phyloP scores from a whole-genome alignment of 2,329 filamentous ascomycete species.

The Neurospora sp. region DNA sequence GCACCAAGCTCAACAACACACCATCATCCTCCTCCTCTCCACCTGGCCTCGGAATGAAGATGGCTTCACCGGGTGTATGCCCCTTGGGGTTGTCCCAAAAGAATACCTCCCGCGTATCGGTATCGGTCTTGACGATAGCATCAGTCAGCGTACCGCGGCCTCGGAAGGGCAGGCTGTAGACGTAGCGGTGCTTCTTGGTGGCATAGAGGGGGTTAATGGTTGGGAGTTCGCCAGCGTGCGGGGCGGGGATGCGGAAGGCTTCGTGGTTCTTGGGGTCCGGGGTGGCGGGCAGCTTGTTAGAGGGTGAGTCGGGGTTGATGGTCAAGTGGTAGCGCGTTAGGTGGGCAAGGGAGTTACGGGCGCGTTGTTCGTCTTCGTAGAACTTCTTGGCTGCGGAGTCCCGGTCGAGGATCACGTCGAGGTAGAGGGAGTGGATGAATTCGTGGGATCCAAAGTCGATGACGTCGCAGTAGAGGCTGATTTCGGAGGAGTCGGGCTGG shows the following conservation, averaged over 20 bases:
- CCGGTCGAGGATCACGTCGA: conserved; percentile 52
- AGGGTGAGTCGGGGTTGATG: conserved; percentile 18
- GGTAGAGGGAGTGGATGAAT: conserved; percentile 57
- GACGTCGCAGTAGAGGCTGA: conserved; percentile 55
- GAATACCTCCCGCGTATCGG: conserved; percentile 36
- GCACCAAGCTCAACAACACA: conserved; percentile 46
- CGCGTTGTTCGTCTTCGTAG: conserved; percentile 30
- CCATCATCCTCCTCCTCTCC: conserved; percentile 24
- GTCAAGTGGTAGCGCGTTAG: conserved; percentile 36
- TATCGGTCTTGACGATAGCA: conserved; percentile 55
- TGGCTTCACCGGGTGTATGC: conserved; percentile 59
- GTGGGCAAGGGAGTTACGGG: conserved; percentile 25
- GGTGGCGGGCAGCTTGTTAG: neutral
- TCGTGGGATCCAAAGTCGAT: conserved; percentile 54
- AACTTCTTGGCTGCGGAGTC: conserved; percentile 34
- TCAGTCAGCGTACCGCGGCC: conserved; percentile 53
- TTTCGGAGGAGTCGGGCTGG: conserved; percentile 6
- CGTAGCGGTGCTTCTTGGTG: conserved; percentile 37
- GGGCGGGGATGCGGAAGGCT: conserved; percentile 37
- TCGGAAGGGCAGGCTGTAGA: conserved; percentile 47
- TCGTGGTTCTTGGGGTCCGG: conserved; percentile 15
- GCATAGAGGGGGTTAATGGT: conserved; percentile 50
- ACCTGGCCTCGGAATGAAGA: conserved; percentile 49
- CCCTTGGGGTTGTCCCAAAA: conserved; percentile 48
- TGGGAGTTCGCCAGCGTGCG: conserved; percentile 53